These are phyloP conservation scores for Podosphaera xanthii DNA, from an alignment of 2,329 filamentous ascomycete species.

Conservation along the genomic window DNA sequence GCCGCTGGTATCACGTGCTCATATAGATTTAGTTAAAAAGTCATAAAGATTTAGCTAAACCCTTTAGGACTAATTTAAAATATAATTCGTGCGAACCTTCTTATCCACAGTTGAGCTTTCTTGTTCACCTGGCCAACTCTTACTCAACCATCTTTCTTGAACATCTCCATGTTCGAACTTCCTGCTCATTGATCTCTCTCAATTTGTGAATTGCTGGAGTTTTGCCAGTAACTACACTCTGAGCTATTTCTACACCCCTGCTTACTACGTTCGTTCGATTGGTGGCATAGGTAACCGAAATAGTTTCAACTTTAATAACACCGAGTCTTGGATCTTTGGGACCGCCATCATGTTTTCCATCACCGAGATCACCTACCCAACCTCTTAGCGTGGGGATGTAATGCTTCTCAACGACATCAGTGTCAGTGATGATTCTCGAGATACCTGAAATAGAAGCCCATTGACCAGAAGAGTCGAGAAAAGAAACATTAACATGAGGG, in stretches of 20 bases:
- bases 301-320: constrained; percentile 53
- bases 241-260: constrained; percentile 46
- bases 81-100: too few species aligned
- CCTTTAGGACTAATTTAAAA: too few species aligned
- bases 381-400: constrained; percentile 55
- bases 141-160: constrained; percentile 15
- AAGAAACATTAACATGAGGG: constrained; percentile 57
- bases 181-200: constrained; percentile 44
- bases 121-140: too few species aligned
- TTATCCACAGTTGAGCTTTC: too few species aligned
- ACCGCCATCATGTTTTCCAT: constrained; percentile 63
- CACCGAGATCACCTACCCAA: constrained; percentile 69
- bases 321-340: constrained; percentile 63
- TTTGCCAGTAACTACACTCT: constrained; percentile 51
- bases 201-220: constrained; percentile 52
- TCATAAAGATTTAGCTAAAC: too few species aligned
- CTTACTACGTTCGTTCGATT: constrained; percentile 38
- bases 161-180: constrained; percentile 37
- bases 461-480: constrained; percentile 52
- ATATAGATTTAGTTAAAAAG: too few species aligned
- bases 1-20: too few species aligned
- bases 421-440: constrained; percentile 46
- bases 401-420: constrained; percentile 44
- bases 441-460: constrained; percentile 74
- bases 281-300: constrained; percentile 50